These are phyloP conservation scores for Aegilops speltoides DNA, from an alignment of 176 grass and related monocot species.

Conservation along the genomic window DNA sequence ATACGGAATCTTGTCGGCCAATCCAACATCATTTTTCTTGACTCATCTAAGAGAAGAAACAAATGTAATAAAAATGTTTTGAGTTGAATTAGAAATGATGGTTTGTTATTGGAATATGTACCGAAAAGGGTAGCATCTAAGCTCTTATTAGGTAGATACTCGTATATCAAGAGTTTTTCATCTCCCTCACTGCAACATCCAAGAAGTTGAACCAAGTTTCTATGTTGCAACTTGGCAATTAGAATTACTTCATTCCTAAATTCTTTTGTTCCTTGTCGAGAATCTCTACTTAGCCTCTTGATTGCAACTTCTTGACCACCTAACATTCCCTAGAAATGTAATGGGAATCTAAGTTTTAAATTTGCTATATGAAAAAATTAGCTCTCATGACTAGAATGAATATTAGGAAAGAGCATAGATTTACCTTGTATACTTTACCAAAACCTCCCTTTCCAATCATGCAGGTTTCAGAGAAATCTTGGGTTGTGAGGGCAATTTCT, in stretches of 20 bases:
- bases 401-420: background rate
- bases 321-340: too few species aligned
- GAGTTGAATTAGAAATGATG: too few species aligned
- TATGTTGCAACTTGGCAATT: slow-evolving; percentile 37
- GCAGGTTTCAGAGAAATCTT: slow-evolving; percentile 13
- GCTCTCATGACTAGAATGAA: background rate
- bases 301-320: too few species aligned
- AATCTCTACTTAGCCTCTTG: too few species aligned
- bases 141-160: too few species aligned
- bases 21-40: too few species aligned
- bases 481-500: background rate
- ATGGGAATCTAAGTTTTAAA: background rate
- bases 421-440: slow-evolving; percentile 40
- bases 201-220: slow-evolving; percentile 10
- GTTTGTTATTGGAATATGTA: too few species aligned
- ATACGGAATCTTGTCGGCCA: too few species aligned
- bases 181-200: background rate
- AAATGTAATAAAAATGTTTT: too few species aligned
- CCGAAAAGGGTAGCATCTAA: too few species aligned
- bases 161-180: slow-evolving; percentile 6
- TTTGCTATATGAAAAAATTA: background rate
- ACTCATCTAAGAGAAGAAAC: too few species aligned
- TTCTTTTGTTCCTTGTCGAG: too few species aligned
- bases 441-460: slow-evolving; percentile 35
- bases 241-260: background rate